phyloP scores from a whole-genome alignment of 2,329 filamentous ascomycete genomes.

The Aspergillus tubingensis region DNA sequence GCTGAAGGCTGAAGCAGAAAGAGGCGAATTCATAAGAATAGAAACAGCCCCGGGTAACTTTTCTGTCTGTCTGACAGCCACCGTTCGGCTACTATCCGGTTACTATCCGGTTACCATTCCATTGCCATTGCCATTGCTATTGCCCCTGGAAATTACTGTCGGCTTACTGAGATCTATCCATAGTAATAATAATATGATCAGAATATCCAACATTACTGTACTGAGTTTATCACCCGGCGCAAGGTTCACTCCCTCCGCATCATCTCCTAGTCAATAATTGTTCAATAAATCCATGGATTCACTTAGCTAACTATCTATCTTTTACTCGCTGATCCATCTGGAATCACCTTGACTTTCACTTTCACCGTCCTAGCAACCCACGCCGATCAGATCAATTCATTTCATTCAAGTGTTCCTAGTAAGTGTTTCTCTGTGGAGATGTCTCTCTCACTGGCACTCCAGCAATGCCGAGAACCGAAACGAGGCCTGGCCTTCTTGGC shows the following conservation, averaged over 20 bases:
- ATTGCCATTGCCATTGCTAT: too few relatives aligned
- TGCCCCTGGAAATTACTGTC: background rate
- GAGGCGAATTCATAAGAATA: background rate
- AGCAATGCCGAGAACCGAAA: background rate
- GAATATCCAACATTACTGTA: too few relatives aligned
- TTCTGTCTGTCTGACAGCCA: background rate
- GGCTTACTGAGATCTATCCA: background rate
- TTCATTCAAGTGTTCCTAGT: background rate
- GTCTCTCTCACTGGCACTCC: background rate
- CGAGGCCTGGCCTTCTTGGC: background rate
- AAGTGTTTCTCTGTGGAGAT: background rate
- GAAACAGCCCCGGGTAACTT: background rate
- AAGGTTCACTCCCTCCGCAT: background rate
- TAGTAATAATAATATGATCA: too few relatives aligned
- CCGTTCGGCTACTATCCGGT: background rate
- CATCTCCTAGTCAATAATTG: constrained; percentile 3
- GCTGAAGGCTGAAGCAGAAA: background rate
- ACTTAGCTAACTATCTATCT: background rate
- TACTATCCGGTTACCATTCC: too few relatives aligned
- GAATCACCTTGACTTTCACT: background rate
- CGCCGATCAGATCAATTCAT: background rate
- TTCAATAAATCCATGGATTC: constrained; percentile 3
- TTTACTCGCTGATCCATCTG: background rate
- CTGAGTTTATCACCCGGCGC: background rate
- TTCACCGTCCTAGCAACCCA: background rate